Percentiles rank a stretch among this genome's conserved stretches.
phyloP scores from a whole-genome alignment of 2,329 filamentous ascomycete species.

The Colletotrichum sp. region DNA sequence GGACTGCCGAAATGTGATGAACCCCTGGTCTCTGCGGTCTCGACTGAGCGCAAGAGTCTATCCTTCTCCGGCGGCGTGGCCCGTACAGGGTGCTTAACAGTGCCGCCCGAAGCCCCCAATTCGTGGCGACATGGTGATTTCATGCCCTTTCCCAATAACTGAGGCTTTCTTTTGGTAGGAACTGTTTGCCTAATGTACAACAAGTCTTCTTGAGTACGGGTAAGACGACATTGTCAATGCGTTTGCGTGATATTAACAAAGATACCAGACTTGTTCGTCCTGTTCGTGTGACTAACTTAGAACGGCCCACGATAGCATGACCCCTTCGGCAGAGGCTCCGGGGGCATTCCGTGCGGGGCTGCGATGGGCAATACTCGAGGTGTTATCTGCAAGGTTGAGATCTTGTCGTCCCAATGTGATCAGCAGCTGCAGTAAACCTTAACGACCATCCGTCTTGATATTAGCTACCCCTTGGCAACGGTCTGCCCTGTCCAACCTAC shows the following conservation, averaged over 20 bases:
- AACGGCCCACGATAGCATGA: background rate
- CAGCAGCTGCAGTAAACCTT: background rate
- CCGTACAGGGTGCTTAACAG: background rate
- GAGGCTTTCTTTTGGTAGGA: background rate
- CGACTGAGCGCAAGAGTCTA: background rate
- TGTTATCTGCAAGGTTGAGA: background rate
- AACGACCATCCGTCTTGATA: background rate
- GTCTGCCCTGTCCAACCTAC: background rate
- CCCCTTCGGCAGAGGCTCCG: background rate
- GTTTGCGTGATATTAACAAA: background rate
- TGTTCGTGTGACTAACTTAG: background rate
- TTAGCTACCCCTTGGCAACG: background rate
- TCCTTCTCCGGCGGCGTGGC: background rate
- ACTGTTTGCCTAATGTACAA: background rate
- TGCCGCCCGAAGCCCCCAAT: background rate
- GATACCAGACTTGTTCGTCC: background rate
- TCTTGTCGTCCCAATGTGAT: background rate
- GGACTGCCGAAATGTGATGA: background rate
- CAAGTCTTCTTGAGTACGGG: background rate
- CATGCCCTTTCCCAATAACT: background rate
- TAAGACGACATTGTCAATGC: background rate
- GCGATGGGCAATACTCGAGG: background rate
- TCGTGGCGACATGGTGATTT: background rate
- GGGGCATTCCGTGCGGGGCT: background rate
- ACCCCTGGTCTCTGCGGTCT: background rate